Evolutionary conservation across 2,329 filamentous ascomycete genomes (phyloP), one percentile per base, ranked within the genome.

Genomic region (Coniochaeta prunicola): DNA sequence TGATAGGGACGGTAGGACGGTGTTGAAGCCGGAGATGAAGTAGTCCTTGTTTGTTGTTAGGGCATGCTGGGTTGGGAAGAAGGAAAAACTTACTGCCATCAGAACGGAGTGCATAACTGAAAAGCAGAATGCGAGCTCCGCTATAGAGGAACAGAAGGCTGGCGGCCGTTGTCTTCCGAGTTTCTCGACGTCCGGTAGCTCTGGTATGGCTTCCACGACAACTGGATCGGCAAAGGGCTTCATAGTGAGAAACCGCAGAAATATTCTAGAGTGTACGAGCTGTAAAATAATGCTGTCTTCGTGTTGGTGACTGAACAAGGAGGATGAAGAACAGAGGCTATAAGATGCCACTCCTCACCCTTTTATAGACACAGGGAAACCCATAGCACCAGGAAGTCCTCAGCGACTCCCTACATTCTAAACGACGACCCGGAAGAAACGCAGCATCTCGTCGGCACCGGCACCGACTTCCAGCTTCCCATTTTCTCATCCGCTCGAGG

Each of bases 21-120:
- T 21, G 40, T 24, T 45, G 40, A 87, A 88, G 10, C 86, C 86
- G 36, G 82, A 85, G n/a, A 88, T 77, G 61, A 82, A 82, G 66
- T 82, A 87, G 67, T 86, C 84, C 73, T 78, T 38, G 3, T n/a
- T 5, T 17, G 4, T 36, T 38, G 36, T 38, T n/a, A 38, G 36
- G 36, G 9, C 17, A n/a, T 26, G 19, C 8, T 21, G 19, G 40
- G 19, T 12, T 4, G 21, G 8, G 40, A 26, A 12, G 6, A 21
- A 38, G 40, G 3, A 26, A 3, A 26, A 24, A 9, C 24, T 45
- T 45, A 26, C 40, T 45, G 40, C 40, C 40, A 45, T 45, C 26
- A 45, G 40, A 10, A 26, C 5, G 40, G 40, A 45, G 21, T 45
- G 40, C 19, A 45, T 21, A 8, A 45, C 24, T 8, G 40, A 45